Evolutionary conservation across 1,139 yeast species (phyloP), one percentile per base, ranked within the genome.

Genomic region (Suhomyces yuchorum): DNA sequence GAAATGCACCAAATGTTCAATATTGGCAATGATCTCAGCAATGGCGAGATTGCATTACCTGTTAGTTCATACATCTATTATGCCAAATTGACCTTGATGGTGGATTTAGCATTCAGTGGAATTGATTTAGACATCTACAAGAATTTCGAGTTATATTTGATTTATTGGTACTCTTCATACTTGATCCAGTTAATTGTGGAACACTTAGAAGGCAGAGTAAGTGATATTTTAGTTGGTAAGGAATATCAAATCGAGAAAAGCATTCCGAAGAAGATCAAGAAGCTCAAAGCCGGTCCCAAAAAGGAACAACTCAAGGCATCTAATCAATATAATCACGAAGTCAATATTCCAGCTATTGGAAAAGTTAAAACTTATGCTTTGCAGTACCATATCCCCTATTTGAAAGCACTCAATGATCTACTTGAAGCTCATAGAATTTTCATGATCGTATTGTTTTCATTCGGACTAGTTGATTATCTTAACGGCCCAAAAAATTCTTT

Each of bases 121-220:
- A 81, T 91, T 57, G 93, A 87, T 57, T 73, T 89, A 38, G 90
- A 88, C 28, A 66, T 91, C 15, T 89, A 87, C 63, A 82, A 84
- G 56, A 73, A 78, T 1, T 86, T 87, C 77, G 98, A 93, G 63
- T 71, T 77, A 52, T 78, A 79, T 49, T 68, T 80, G 43, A 80
- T 88, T 68, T 85, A 82, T 64, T 86, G 93, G 88, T 84, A 84
- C 59, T 71, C 78, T 0, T 75, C 79, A 43, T 78, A 78, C 56
- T 68, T 91, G 37, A 58, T 80, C 3, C 78, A 77, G 43, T 70
- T 77, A 36, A 58, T 81, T 22, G 59, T 77, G 9, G 73, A 74
- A 12, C 83, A 85, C 53, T 57, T 87, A 11, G 61, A 65, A 4
- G 75, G 84, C 38, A 69, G 88, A 34, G 64, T 80, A 18, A 44